Evolutionary conservation across 805 yeast species (phyloP), one percentile per base, ranked within the genome.

Genomic region (Ascoidea rubescens): DNA sequence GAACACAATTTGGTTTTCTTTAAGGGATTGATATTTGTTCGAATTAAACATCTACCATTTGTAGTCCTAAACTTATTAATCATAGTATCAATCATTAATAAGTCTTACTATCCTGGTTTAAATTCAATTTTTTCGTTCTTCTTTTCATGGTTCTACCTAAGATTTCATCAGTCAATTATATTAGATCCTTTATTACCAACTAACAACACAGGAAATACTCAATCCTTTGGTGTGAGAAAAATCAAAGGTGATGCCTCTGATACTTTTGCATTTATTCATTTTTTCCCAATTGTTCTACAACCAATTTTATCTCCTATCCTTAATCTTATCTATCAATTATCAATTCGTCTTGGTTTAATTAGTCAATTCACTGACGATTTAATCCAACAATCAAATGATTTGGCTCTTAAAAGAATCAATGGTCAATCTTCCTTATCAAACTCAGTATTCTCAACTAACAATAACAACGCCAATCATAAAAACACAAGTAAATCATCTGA

Each of bases 211-310:
- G 45, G 37, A 7, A 44, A 43, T n/a, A 31, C 45, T 32, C 42
- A 17, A 32, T 7, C n/a, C 8, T 30, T 50, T 58, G 66, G 64
- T 10, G 60, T 62, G 12, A 61, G 58, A 42, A 62, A 72, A 30
- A 67, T 81, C 8, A 65, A 75, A 31, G 96, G 97, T 45, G 96
- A 89, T 64, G 95, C 96, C 0, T 82, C 93, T 0, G 96, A 90
- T 58, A 84, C 91, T 1, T 90, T 90, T 70, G 80, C 86, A 52
- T 73, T 90, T 56, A 81, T 82, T 37, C 83, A 84, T 59, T 87
- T 90, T 64, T 90, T 90, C 78, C 97, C 97, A 0, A 79, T 73
- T 49, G 62, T 75, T 1, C 43, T 75, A 2, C 78, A 79, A 52
- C 76, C 79, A 2, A 56, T 74, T 31, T 63, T 87, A 49, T 69